Base-by-base conservation (phyloP, 2,329 filamentous ascomycete genomes). In the Aspergillus sp. region DNA sequence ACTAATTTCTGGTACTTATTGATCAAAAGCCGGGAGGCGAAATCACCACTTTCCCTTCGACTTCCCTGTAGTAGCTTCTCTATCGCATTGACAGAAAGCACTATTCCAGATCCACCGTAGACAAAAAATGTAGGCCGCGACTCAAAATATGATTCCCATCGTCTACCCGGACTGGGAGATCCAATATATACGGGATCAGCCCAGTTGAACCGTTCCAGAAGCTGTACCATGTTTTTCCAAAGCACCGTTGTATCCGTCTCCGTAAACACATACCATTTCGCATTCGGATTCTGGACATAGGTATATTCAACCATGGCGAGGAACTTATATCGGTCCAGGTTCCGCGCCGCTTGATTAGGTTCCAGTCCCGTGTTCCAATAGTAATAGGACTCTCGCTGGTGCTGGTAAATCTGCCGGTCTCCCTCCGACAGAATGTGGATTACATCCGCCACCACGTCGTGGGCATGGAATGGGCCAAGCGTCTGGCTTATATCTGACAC, bases 301-400 rank as follows among this genome's bases (percentile, higher is more conserved):
- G 81, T 79, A 27, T 77, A 70, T 57, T 83, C 79, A 4, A 85
- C 72, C 77, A 83, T 82, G 41, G 82, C 80, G 30, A 85, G 66
- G 60, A 84, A 84, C 67, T 85, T 85, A 75, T 79, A 85, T 65
- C 82, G 82, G 69, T 85, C 82, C 46, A 84, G 73, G 24, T 70
- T 76, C 82, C 82, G 84, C 2, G 81, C 81, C 70, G 67, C 54
- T 61, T 69, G 54, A 66, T 72, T 73, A 9, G 73, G 73, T 4
- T 64, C 63, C 5, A 82, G 76, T 44, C 72, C 72, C 20, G 47
- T 54, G 42, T 48, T 33, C 51, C 51, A 54, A 33, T 54, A 54
- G 24, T 47, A 54, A 48, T 54, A 30, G n/a, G 39, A 37, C 20
- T 48, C 51, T 13, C 51, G 51, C n/a, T 54, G 51, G 8, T 37